Evolutionary conservation across 108 stramenopile species (phyloP).

Genomic region (Craspedostauros australis): DNA sequence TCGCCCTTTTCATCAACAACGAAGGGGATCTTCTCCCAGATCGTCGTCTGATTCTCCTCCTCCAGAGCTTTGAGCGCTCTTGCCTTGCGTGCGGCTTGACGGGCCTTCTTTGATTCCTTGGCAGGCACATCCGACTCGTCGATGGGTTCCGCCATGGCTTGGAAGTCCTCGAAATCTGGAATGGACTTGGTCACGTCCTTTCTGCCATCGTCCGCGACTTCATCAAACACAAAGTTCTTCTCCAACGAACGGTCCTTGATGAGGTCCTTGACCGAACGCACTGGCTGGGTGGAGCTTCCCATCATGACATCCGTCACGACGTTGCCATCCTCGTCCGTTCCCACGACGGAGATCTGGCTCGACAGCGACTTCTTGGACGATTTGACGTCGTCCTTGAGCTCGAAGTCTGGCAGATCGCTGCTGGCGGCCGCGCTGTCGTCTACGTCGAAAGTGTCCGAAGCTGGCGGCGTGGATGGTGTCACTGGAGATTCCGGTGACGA

Average conservation of each 20-base stretch:
- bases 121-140: constrained; percentile 12
- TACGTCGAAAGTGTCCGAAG: not conserved
- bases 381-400: constrained; percentile 40
- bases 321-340: constrained; percentile 15
- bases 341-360: not conserved
- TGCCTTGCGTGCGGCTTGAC: constrained; percentile 40
- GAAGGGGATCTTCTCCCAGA: constrained; percentile 18
- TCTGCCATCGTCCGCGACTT: constrained; percentile 23
- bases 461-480: not conserved
- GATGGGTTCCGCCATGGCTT: constrained; percentile 19
- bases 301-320: constrained; percentile 30
- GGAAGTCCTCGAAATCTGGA: constrained; percentile 55
- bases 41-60: constrained; percentile 21
- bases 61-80: constrained; percentile 33
- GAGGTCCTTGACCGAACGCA: constrained; percentile 31
- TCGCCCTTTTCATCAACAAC: constrained; percentile 30
- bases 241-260: constrained; percentile 47
- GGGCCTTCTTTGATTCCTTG: constrained; percentile 56
- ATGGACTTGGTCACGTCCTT: too few species aligned
- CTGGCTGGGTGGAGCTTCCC: constrained; percentile 11
- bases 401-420: constrained; percentile 73
- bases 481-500: not conserved
- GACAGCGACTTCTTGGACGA: constrained; percentile 21
- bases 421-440: not conserved
- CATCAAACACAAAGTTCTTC: constrained; percentile 35